phyloP scores from a whole-genome alignment of 495 filamentous ascomycete species.

The Aspergillus sparsus region DNA sequence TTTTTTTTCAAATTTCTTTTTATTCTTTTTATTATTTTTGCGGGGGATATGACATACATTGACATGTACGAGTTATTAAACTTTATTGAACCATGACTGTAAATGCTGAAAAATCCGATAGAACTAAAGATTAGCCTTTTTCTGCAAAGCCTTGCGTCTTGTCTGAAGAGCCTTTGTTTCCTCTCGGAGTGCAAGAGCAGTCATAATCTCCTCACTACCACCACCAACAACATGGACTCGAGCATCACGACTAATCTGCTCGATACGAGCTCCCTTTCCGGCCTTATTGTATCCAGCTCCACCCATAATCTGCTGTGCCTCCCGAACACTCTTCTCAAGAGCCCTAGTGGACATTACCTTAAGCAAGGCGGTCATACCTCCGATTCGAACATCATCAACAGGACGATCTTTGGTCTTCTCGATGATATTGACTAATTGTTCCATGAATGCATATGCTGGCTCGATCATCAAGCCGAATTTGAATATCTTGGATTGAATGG shows the following conservation, averaged over 20 bases:
- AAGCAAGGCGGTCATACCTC: constrained; percentile 48
- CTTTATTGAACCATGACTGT: not conserved
- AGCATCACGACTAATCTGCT: constrained; percentile 59
- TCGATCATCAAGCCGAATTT: constrained; percentile 53
- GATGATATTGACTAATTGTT: constrained; percentile 50
- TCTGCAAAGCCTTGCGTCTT: constrained; percentile 36
- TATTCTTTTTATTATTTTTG: no score
- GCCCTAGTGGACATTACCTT: constrained; percentile 59
- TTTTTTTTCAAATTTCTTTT: no score
- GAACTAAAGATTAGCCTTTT: constrained; percentile 34
- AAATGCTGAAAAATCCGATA: not conserved
- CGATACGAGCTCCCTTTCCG: constrained; percentile 52
- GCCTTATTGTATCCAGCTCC: constrained; percentile 57
- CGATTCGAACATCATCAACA: constrained; percentile 43
- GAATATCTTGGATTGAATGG: constrained; percentile 51
- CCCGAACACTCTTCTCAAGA: constrained; percentile 57
- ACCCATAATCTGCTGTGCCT: constrained; percentile 63
- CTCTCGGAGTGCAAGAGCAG: constrained; percentile 51
- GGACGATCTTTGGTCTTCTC: constrained; percentile 39
- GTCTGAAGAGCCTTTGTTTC: constrained; percentile 42
- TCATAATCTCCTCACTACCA: constrained; percentile 60
- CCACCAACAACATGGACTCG: constrained; percentile 60
- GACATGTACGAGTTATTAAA: not conserved
- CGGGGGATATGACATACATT: not conserved
- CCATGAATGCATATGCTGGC: constrained; percentile 50